Evolutionary conservation across 805 yeast genomes (phyloP).

Genomic region (Osmozyma mogii): DNA sequence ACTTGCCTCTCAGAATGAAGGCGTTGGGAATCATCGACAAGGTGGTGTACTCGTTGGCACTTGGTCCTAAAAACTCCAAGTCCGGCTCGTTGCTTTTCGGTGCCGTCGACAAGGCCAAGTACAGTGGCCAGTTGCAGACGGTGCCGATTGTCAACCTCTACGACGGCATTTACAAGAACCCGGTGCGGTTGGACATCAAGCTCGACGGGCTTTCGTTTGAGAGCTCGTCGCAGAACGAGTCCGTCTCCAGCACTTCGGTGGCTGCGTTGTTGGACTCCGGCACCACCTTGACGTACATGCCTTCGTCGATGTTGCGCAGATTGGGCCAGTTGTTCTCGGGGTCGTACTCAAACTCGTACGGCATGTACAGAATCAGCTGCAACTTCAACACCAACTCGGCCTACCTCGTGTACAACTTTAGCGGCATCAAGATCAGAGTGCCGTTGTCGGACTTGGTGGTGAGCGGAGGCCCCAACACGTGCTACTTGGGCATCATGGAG

Average conservation of each 20-base stretch:
- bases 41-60: constrained; percentile 54
- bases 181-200: constrained; percentile 44
- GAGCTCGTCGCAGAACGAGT: constrained; percentile 6
- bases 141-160: constrained; percentile 37
- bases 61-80: constrained; percentile 33
- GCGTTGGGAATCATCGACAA: constrained; percentile 48
- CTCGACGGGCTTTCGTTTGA: constrained; percentile 29
- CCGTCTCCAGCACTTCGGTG: constrained; percentile 8
- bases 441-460: constrained; percentile 33
- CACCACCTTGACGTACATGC: constrained; percentile 35
- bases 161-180: constrained; percentile 9
- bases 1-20: constrained; percentile 58
- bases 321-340: constrained; percentile 75
- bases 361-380: constrained; percentile 44
- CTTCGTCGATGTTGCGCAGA: constrained; percentile 23
- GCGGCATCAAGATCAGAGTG: constrained; percentile 47
- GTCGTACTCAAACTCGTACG: constrained; percentile 78
- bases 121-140: constrained; percentile 20
- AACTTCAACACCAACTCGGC: constrained; percentile 11
- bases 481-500: constrained; percentile 22
- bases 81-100: constrained; percentile 34
- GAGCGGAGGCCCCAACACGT: constrained; percentile 8
- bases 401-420: constrained; percentile 42
- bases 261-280: constrained; percentile 36
- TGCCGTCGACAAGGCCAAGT: constrained; percentile 37